phyloP scores from a whole-genome alignment of 2,329 filamentous ascomycete genomes.

The Trichothecium roseum region DNA sequence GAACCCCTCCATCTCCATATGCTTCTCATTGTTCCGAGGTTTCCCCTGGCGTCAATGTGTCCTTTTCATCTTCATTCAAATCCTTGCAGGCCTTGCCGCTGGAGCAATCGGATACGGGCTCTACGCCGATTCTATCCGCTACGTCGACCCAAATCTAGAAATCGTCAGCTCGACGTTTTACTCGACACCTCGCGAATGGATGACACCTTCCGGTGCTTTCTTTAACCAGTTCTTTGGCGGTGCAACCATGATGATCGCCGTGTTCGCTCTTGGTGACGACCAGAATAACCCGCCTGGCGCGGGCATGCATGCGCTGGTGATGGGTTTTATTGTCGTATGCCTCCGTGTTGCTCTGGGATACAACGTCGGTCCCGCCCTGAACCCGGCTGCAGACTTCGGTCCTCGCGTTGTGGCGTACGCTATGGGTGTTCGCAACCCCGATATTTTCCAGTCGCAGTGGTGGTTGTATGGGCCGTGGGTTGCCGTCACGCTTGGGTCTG shows the following conservation, averaged over 20 bases:
- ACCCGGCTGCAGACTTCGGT: conserved; percentile 26
- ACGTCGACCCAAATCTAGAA: conserved; percentile 18
- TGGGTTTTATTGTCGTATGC: conserved; percentile 22
- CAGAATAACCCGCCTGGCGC: conserved; percentile 24
- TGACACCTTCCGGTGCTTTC: conserved; percentile 15
- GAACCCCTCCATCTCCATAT: conserved; percentile 25
- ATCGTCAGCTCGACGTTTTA: conserved; percentile 21
- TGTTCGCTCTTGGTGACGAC: conserved; percentile 24
- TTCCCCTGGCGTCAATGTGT: conserved; percentile 23
- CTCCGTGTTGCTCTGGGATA: conserved; percentile 25
- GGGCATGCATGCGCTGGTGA: conserved; percentile 24
- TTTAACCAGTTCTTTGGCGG: conserved; percentile 23
- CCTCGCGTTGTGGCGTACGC: conserved; percentile 20
- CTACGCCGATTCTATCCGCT: conserved; percentile 17
- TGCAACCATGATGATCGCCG: conserved; percentile 23
- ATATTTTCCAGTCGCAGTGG: conserved; percentile 19
- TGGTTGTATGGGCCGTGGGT: conserved; percentile 20
- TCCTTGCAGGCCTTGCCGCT: conserved; percentile 18
- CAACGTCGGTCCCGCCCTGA: conserved; percentile 24
- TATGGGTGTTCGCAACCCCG: conserved; percentile 15
- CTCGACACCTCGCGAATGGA: conserved; percentile 16
- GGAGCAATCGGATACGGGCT: conserved; percentile 19
- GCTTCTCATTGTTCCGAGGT: conserved; percentile 21
- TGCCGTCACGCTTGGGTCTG: conserved; percentile 15
- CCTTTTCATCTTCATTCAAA: conserved; percentile 18